Evolutionary conservation across 2,329 filamentous ascomycete species (phyloP).

Genomic region (Clonostachys byssicola): DNA sequence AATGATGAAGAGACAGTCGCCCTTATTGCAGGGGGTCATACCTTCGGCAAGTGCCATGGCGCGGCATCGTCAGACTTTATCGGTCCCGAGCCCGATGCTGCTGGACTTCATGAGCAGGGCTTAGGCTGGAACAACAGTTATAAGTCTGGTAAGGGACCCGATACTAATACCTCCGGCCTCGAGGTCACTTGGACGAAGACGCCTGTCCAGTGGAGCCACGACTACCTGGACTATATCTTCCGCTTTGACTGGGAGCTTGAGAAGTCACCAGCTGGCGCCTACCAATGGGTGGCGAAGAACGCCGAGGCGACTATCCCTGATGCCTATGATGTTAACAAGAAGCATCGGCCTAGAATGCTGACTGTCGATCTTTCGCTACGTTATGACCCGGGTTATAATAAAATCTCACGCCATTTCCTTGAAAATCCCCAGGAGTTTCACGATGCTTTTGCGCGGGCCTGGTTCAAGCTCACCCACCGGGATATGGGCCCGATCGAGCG

Average conservation of each 20-base stretch:
- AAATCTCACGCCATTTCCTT: conserved; percentile 68
- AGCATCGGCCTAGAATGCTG: conserved; percentile 71
- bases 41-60: conserved; percentile 79
- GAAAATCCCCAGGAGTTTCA: conserved; percentile 64
- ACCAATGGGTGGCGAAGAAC: conserved; percentile 75
- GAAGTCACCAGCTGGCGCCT: conserved; percentile 71
- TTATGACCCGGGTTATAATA: conserved; percentile 68
- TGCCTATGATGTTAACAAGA: conserved; percentile 65
- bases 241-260: conserved; percentile 74
- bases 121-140: conserved; percentile 68
- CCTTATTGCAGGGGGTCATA: conserved; percentile 73
- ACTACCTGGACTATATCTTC: conserved; percentile 73
- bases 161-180: conserved; percentile 72
- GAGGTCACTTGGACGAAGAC: conserved; percentile 76
- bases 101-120: conserved; percentile 61
- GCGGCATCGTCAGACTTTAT: conserved; percentile 61
- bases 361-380: conserved; percentile 72
- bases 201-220: conserved; percentile 72
- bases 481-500: conserved; percentile 69
- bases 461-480: conserved; percentile 82
- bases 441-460: conserved; percentile 68
- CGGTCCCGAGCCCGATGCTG: conserved; percentile 63
- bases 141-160: conserved; percentile 61
- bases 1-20: conserved; percentile 79
- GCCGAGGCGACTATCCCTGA: conserved; percentile 59